A percentile compares a stretch with the other conserved stretches of the same genome.
phyloP scores from a whole-genome alignment of 1,284 basidiomycete genomes.

The Tylopilus sp. region DNA sequence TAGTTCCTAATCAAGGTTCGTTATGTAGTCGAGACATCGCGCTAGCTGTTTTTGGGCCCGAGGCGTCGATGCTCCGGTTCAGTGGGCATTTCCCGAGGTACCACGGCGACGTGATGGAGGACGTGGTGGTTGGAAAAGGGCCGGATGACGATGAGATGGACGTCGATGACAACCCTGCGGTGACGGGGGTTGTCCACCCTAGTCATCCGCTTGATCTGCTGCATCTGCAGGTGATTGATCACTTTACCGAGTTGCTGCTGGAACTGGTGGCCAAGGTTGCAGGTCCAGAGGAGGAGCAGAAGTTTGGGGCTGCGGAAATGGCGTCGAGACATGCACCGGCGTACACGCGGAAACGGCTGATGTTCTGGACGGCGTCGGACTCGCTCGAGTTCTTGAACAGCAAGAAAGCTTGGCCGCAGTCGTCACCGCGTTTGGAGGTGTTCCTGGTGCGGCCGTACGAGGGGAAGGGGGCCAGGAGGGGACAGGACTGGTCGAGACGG shows the following conservation, averaged over 20 bases:
- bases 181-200: slow-evolving; percentile 33
- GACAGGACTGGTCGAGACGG: slow-evolving; percentile 64
- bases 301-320: slow-evolving; percentile 27
- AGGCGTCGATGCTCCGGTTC: slow-evolving; percentile 35
- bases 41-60: slow-evolving; percentile 37
- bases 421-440: slow-evolving; percentile 44
- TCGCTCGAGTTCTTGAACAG: slow-evolving; percentile 54
- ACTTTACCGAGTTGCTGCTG: slow-evolving; percentile 58
- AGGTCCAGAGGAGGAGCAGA: slow-evolving; percentile 43
- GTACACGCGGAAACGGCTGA: slow-evolving; percentile 40
- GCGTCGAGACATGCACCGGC: slow-evolving; percentile 57
- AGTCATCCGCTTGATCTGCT: slow-evolving; percentile 61
- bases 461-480: slow-evolving; percentile 48
- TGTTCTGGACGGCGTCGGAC: slow-evolving; percentile 51
- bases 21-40: slow-evolving; percentile 45
- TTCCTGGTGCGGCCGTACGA: slow-evolving; percentile 52
- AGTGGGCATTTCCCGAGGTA: slow-evolving; percentile 37
- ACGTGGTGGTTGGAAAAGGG: slow-evolving; percentile 23
- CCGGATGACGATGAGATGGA: slow-evolving; percentile 52
- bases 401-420: slow-evolving; percentile 31
- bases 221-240: slow-evolving; percentile 64
- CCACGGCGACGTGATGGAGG: slow-evolving; percentile 26
- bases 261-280: slow-evolving; percentile 55
- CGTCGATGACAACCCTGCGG: slow-evolving; percentile 50
- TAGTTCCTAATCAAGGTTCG: slow-evolving; percentile 22